A percentile compares a stretch with the other conserved stretches of the same genome.
Evolutionary conservation across 345 rosid genomes (phyloP).

Genomic region (Capsella bursapastoris): DNA sequence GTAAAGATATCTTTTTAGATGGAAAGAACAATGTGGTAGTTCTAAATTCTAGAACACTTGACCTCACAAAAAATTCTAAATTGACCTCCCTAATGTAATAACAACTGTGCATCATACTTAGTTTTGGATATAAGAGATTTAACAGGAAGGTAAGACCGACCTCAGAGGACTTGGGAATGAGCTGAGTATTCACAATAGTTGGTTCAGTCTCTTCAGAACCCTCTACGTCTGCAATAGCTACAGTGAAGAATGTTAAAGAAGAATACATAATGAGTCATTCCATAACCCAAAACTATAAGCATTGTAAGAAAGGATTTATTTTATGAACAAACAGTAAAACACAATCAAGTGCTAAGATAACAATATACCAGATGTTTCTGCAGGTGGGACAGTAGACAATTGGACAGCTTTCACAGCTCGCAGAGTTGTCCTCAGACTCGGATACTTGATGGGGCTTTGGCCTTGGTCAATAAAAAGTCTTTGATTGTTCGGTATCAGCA

Average conservation of each 20-base stretch:
- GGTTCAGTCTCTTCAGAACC: conserved; percentile 49
- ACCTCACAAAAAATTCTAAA: not conserved
- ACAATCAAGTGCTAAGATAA: not conserved
- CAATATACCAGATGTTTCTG: conserved; percentile 9
- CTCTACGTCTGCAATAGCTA: conserved; percentile 43
- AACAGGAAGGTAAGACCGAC: conserved; percentile 38
- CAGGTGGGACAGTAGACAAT: conserved; percentile 12
- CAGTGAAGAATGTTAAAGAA: not conserved
- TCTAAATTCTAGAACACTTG: not conserved
- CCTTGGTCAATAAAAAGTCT: conserved; percentile 17
- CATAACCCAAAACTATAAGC: too few species aligned
- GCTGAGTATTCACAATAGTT: conserved; percentile 52
- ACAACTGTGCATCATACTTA: not conserved
- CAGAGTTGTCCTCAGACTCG: conserved; percentile 9
- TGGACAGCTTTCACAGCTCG: conserved; percentile 29
- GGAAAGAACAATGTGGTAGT: not conserved
- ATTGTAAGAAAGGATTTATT: too few species aligned
- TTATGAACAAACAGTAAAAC: not conserved
- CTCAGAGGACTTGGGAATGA: conserved; percentile 63
- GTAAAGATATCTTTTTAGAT: too few species aligned
- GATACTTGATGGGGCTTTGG: not conserved
- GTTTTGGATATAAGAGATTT: not conserved
- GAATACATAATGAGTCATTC: not conserved
- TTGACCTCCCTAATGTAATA: not conserved
- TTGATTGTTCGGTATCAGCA: conserved; percentile 21